phyloP scores from a whole-genome alignment of 768 basidiomycete genomes.

The Albatrellus ellisii region DNA sequence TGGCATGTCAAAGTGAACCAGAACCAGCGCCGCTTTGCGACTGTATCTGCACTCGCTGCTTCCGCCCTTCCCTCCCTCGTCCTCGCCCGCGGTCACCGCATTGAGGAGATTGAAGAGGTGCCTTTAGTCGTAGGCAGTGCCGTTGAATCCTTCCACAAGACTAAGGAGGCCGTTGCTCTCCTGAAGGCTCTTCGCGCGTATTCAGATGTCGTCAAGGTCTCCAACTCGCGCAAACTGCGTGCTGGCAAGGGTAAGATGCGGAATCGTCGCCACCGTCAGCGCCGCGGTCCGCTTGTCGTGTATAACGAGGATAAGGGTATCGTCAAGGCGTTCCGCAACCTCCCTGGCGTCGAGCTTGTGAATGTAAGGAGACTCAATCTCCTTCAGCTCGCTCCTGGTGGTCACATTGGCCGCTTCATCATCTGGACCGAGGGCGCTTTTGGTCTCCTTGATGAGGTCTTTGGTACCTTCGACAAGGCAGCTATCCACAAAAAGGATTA shows the following conservation, averaged over 20 bases:
- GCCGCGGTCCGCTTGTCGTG: constrained; percentile 93
- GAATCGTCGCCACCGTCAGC: constrained; percentile 92
- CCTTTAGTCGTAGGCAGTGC: constrained; percentile 78
- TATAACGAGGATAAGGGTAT: constrained; percentile 97
- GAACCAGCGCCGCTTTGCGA: constrained; percentile 97
- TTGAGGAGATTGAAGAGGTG: constrained; percentile 94
- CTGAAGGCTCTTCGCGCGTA: constrained; percentile 86
- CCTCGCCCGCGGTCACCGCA: constrained; percentile 96
- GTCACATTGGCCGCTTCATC: constrained; percentile 96
- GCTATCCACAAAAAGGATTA: constrained; percentile 83
- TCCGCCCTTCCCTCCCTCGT: constrained; percentile 97
- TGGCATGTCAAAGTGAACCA: constrained; percentile 99
- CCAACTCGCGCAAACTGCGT: constrained; percentile 92
- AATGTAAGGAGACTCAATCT: constrained; percentile 92
- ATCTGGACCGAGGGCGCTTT: constrained; percentile 99
- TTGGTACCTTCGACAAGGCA: constrained; percentile 88
- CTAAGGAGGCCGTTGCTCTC: constrained; percentile 91
- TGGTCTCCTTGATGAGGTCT: constrained; percentile 84
- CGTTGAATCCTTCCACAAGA: constrained; percentile 86
- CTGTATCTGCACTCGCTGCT: constrained; percentile 94
- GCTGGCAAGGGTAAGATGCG: constrained; percentile 97
- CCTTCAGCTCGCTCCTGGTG: constrained; percentile 98
- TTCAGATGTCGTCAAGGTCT: constrained; percentile 89
- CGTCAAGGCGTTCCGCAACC: constrained; percentile 96
- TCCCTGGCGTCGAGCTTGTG: constrained; percentile 96